These are phyloP conservation scores for Hygrophorus russula DNA, from an alignment of 768 basidiomycete genomes.

Conservation along the genomic window DNA sequence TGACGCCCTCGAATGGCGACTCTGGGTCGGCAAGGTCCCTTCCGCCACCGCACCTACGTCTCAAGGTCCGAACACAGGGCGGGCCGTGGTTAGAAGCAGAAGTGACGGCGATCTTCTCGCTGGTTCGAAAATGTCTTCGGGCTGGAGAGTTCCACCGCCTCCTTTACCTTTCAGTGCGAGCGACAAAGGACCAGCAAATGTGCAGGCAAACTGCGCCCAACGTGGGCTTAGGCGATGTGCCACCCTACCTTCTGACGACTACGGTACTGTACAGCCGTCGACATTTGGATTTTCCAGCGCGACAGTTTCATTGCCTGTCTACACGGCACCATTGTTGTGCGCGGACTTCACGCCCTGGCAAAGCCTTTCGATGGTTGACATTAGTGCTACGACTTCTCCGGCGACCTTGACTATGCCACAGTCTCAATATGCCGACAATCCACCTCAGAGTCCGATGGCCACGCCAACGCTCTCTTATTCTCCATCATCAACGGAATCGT, in stretches of 20 bases:
- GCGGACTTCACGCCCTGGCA: slow-evolving; percentile 1
- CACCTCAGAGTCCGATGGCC: slow-evolving; percentile 26
- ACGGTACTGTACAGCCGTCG: too few relatives aligned
- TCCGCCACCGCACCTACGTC: slow-evolving; percentile 12
- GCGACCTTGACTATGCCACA: too few relatives aligned
- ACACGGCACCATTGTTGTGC: too few relatives aligned
- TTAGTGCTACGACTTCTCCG: too few relatives aligned
- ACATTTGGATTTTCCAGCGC: too few relatives aligned
- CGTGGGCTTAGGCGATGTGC: neutral
- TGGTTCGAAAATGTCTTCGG: slow-evolving; percentile 7
- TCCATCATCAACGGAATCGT: slow-evolving; percentile 49
- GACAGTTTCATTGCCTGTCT: too few relatives aligned
- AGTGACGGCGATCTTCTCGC: slow-evolving; percentile 32
- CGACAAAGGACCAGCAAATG: too few relatives aligned
- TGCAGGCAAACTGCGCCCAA: neutral
- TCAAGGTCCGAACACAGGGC: slow-evolving; percentile 12
- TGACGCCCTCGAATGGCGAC: slow-evolving; percentile 79
- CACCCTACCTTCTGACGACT: too few relatives aligned
- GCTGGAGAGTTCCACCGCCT: neutral
- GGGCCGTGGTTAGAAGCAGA: slow-evolving; percentile 35
- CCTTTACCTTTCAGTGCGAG: too few relatives aligned
- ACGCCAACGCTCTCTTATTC: slow-evolving; percentile 50
- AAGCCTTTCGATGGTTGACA: neutral
- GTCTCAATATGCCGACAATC: neutral
- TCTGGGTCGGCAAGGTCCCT: slow-evolving; percentile 75